Conservation (phyloP, 306 rosid species). For the Ormosia semicastrata region DNA sequence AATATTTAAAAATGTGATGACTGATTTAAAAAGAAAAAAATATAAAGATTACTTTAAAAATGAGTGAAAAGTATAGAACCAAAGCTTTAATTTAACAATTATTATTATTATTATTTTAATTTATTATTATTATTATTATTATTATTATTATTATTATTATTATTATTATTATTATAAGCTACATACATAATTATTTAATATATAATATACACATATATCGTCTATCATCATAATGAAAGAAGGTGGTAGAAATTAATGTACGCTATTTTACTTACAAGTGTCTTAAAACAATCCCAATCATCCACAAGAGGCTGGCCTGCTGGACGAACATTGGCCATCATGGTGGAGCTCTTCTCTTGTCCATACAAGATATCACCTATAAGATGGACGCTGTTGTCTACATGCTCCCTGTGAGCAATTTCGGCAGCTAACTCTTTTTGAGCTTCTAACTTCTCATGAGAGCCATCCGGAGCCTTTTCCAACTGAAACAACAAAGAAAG, state of each 20-base stretch:
- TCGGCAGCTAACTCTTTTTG: slow-evolving; percentile 32
- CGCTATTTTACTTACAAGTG: slow-evolving; percentile 31
- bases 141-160: background rate
- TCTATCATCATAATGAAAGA: background rate
- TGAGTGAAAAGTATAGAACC: too few relatives aligned
- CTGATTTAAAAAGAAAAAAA: too few relatives aligned
- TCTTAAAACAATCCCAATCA: slow-evolving; percentile 66
- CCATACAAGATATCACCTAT: slow-evolving; percentile 53
- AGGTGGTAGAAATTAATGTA: background rate
- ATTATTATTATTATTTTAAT: too few relatives aligned
- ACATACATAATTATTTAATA: background rate
- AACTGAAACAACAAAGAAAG: slow-evolving; percentile 28
- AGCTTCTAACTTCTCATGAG: slow-evolving; percentile 37
- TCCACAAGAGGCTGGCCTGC: slow-evolving; percentile 54
- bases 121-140: too few relatives aligned
- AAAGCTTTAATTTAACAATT: too few relatives aligned
- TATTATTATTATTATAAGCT: background rate
- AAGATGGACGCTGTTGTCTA: slow-evolving; percentile 31
- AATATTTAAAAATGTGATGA: too few relatives aligned
- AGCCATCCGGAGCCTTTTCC: slow-evolving; percentile 40
- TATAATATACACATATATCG: background rate
- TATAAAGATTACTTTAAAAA: too few relatives aligned
- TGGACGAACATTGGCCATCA: slow-evolving; percentile 39
- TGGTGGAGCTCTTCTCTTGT: slow-evolving; percentile 6
- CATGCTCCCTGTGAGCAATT: slow-evolving; percentile 33